phyloP scores from a whole-genome alignment of 2,329 filamentous ascomycete genomes.

The Fusarium pseudograminearum region DNA sequence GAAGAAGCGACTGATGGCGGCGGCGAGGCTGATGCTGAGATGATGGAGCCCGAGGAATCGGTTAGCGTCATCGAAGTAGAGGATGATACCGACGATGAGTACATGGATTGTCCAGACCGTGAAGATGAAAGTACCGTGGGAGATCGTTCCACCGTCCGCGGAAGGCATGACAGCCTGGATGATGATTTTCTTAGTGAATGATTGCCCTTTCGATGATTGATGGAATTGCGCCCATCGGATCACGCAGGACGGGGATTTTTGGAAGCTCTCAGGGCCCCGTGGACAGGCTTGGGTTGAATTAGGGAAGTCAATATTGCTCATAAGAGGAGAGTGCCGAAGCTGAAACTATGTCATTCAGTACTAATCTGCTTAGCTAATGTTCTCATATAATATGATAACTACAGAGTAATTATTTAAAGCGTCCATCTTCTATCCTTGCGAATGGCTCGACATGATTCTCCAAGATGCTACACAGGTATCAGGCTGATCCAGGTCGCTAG shows the following conservation, averaged over 20 bases:
- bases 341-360: not conserved
- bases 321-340: not conserved
- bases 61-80: not conserved
- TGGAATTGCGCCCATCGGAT: not conserved
- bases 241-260: not conserved
- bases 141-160: not conserved
- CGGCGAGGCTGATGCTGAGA: not conserved
- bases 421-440: not conserved
- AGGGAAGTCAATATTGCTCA: not conserved
- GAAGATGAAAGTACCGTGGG: not conserved
- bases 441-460: not conserved
- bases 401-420: not conserved
- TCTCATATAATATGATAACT: not conserved
- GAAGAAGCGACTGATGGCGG: not conserved
- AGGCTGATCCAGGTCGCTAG: no score
- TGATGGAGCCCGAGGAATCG: not conserved
- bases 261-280: not conserved
- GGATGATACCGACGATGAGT: conserved; percentile 1
- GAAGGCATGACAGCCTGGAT: not conserved
- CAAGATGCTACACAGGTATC: not conserved
- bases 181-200: not conserved
- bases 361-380: not conserved
- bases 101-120: not conserved
- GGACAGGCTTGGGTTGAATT: not conserved
- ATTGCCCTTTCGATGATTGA: not conserved